Conservation (phyloP, 2,329 filamentous ascomycete genomes). For the Coniosporium tulheliwenetii region DNA sequence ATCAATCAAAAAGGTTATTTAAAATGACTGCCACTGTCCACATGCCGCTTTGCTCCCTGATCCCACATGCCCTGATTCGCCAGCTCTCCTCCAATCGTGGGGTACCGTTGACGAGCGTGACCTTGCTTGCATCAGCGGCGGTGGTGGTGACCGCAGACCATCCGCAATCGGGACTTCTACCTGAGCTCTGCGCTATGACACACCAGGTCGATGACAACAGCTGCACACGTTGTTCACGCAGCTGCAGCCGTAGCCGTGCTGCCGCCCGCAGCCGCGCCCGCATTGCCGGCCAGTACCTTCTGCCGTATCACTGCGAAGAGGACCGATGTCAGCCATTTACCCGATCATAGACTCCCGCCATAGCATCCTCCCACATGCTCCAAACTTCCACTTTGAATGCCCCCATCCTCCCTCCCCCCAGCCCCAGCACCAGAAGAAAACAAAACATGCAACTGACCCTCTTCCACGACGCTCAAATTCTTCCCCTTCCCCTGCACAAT, state of each 20-base stretch:
- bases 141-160: background rate
- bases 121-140: background rate
- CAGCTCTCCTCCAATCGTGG: too few relatives aligned
- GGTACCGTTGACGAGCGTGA: too few relatives aligned
- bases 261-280: background rate
- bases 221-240: background rate
- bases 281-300: conserved; percentile 32
- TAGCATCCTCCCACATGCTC: background rate
- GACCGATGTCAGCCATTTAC: conserved; percentile 8
- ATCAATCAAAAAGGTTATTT: background rate
- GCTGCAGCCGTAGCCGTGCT: background rate
- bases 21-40: background rate
- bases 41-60: too few relatives aligned
- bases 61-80: too few relatives aligned
- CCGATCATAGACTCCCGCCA: background rate
- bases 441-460: conserved; percentile 19
- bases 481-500: conserved; percentile 63
- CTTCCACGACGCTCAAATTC: conserved; percentile 76
- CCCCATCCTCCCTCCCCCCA: too few relatives aligned
- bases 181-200: background rate
- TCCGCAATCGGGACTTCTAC: background rate
- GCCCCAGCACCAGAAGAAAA: too few relatives aligned
- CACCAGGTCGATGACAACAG: background rate
- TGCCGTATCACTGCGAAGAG: conserved; percentile 29
- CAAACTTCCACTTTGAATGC: too few relatives aligned